Evolutionary conservation across 805 yeast species (phyloP), one percentile per base, ranked within the genome.

Genomic region (Wickerhamomyces canadensis): DNA sequence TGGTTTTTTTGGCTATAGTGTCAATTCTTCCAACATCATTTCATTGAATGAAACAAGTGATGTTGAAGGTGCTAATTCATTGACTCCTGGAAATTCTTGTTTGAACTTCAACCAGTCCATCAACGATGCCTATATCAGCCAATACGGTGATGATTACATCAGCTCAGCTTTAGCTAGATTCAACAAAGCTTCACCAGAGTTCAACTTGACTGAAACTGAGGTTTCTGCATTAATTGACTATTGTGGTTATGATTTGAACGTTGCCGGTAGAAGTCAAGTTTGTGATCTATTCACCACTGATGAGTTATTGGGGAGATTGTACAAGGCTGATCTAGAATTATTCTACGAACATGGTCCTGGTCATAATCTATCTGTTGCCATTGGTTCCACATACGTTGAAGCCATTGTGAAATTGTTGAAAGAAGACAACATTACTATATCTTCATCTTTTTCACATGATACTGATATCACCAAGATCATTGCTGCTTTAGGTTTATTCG

Each of bases 371-470:
- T 59, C 69, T 11, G 49, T 54, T 18, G 54, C 63, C 7, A 61
- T 67, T 32, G 79, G 78, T 2, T 61, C 71, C 3, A 64, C 65
- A 13, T 64, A 64, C 43, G 60, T 70, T 45, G 66, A 73, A 42
- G 77, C 80, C 16, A 61, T 78, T 5, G 54, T 67, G 34, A 49
- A 57, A 16, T 55, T 73, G 35, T 58, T 76, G 43, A 61, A 67
- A 46, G 61, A 66, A 31, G 65, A 61, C 18, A 56, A 56, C 6
- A 48, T 51, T 7, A 52, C 68, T 40, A 51, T 76, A 26, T 65
- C 70, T 52, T 60, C 68, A 32, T 62, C 67, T 17, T 76, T 76
- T 52, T 58, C 70, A 14, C 83, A 77, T 55, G 83, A 77, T 52
- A 70, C 77, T 27, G 78, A 77, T 47, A 58, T 76, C 32, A 70